These are phyloP conservation scores for Polygonum maritimum DNA, from an alignment of 148 eudicot genomes.

Conservation along the genomic window DNA sequence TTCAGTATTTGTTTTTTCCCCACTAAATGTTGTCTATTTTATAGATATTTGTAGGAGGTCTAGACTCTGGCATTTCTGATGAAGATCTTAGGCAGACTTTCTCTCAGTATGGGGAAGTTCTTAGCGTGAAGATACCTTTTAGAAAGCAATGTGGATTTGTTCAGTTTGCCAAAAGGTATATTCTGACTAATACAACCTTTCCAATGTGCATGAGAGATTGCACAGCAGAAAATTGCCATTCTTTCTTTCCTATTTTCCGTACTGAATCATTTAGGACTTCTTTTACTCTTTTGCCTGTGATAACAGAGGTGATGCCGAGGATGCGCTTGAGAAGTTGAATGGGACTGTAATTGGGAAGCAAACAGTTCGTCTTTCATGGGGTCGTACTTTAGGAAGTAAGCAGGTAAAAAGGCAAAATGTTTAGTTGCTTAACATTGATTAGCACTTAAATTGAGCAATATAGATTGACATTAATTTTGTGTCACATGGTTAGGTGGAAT, in stretches of 20 bases:
- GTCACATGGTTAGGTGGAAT: not conserved
- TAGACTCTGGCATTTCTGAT: constrained; percentile 52
- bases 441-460: not conserved
- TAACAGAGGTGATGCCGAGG: constrained; percentile 8
- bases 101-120: constrained; percentile 44
- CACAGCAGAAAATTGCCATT: not conserved
- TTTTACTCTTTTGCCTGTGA: not conserved
- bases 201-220: not conserved
- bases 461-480: not conserved
- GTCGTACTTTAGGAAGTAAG: constrained; percentile 3
- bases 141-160: constrained; percentile 71
- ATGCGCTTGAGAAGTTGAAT: constrained; percentile 11
- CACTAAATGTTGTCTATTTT: not conserved
- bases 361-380: constrained; percentile 13
- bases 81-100: constrained; percentile 49
- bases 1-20: not conserved
- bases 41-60: constrained; percentile 61
- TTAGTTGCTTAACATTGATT: not conserved
- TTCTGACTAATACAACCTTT: not conserved
- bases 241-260: not conserved
- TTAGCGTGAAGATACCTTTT: constrained; percentile 49
- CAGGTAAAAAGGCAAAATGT: not conserved
- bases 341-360: constrained; percentile 11
- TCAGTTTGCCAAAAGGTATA: constrained; percentile 48
- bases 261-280: not conserved